These are phyloP conservation scores for Iberis pinnata DNA, from an alignment of 345 rosid species.

Conservation along the genomic window DNA sequence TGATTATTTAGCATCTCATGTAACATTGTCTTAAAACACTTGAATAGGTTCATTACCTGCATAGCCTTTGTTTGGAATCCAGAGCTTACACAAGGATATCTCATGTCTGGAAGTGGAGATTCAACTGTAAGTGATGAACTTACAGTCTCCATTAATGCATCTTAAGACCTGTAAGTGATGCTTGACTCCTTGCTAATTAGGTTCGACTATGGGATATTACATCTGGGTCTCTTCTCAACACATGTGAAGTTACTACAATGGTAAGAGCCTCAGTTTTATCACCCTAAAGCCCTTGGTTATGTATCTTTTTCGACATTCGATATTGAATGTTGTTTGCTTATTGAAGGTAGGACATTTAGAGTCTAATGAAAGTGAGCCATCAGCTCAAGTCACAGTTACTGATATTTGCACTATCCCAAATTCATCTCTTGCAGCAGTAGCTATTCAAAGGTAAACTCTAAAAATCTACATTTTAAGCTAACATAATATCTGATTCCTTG, in stretches of 20 bases:
- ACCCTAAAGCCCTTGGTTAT: too few relatives aligned
- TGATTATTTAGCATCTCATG: too few relatives aligned
- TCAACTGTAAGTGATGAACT: conserved; percentile 53
- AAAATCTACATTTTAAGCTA: not conserved
- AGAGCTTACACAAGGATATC: conserved; percentile 54
- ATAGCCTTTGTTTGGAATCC: conserved; percentile 50
- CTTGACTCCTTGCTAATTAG: conserved; percentile 30
- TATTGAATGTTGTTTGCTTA: conserved; percentile 24
- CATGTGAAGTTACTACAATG: conserved; percentile 64
- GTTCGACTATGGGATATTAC: conserved; percentile 86
- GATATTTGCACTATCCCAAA: conserved; percentile 54
- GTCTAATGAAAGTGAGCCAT: conserved; percentile 42
- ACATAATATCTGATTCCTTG: conserved; percentile 17
- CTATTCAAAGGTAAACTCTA: conserved; percentile 66
- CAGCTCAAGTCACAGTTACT: conserved; percentile 42
- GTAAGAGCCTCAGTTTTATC: conserved; percentile 38
- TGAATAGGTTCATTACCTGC: conserved; percentile 68
- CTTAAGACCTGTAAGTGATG: not conserved
- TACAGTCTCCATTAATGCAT: conserved; percentile 8
- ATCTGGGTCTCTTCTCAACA: conserved; percentile 75
- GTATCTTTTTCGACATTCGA: too few relatives aligned
- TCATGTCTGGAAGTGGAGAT: conserved; percentile 94
- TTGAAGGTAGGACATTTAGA: conserved; percentile 49
- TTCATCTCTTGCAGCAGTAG: conserved; percentile 51
- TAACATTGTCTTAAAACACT: not conserved